Percentiles rank a stretch among this genome's conserved stretches.
phyloP scores from a whole-genome alignment of 2,329 filamentous ascomycete genomes.

The Neofusicoccum umdonicola region DNA sequence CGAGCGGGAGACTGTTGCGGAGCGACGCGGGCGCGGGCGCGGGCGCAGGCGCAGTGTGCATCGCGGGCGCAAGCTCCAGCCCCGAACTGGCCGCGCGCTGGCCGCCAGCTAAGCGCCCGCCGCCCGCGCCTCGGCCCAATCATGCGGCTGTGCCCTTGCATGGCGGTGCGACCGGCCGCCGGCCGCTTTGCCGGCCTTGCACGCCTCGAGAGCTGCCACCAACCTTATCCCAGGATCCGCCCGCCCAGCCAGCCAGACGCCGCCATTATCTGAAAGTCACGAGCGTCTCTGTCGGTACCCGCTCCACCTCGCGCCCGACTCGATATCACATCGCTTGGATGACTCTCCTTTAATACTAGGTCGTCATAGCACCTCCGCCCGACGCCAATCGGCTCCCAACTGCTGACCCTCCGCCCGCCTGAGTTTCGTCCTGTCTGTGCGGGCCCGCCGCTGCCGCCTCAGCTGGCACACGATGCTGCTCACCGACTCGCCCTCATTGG shows the following conservation, averaged over 20 bases:
- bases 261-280: background rate
- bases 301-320: constrained; percentile 12
- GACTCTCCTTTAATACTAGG: constrained; percentile 1
- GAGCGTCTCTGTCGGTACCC: background rate
- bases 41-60: too few species aligned
- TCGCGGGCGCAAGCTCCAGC: background rate
- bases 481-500: background rate
- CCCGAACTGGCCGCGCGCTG: background rate
- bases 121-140: background rate
- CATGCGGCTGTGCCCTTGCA: background rate
- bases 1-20: background rate
- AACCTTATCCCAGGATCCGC: background rate
- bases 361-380: constrained; percentile 4
- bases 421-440: background rate
- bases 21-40: too few species aligned
- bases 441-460: background rate
- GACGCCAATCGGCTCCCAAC: background rate
- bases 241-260: constrained; percentile 1
- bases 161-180: background rate
- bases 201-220: background rate
- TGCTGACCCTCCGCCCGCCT: background rate
- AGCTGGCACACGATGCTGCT: background rate
- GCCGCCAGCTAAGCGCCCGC: constrained; percentile 6
- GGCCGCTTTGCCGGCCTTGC: constrained; percentile 10
- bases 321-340: constrained; percentile 10